Evolutionary conservation across 2,329 filamentous ascomycete genomes (phyloP).

Genomic region (Curvularia spicifera): DNA sequence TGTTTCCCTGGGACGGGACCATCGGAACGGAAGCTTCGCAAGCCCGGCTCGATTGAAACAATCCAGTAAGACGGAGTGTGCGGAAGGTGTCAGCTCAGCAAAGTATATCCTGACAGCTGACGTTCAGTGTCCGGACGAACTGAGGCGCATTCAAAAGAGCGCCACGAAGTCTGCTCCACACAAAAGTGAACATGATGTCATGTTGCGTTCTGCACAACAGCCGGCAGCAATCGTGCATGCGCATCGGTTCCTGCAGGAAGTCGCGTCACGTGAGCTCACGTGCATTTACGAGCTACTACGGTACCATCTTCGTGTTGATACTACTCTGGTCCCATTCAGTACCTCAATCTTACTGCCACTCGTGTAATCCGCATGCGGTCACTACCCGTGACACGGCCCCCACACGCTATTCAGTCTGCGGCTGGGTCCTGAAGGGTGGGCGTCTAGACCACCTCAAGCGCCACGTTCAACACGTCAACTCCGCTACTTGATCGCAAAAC

Average conservation of each 20-base stretch:
- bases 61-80: constrained; percentile 1
- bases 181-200: constrained; percentile 11
- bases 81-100: background rate
- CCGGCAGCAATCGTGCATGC: background rate
- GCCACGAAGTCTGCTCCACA: background rate
- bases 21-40: constrained; percentile 15
- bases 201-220: constrained; percentile 4
- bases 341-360: background rate
- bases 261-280: constrained; percentile 7
- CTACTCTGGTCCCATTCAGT: background rate
- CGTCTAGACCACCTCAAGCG: background rate
- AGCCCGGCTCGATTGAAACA: constrained; percentile 2
- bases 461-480: background rate
- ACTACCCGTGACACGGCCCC: background rate
- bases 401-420: background rate
- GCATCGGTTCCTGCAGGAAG: constrained; percentile 1
- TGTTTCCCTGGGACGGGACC: constrained; percentile 13
- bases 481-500: background rate
- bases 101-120: constrained; percentile 16
- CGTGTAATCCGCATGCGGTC: background rate
- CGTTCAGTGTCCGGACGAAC: constrained; percentile 16
- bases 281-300: background rate
- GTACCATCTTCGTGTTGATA: background rate
- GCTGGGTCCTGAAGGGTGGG: background rate
- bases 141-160: constrained; percentile 3